phyloP scores from a whole-genome alignment of 495 filamentous ascomycete genomes.

The Lophiostoma macrostomum region DNA sequence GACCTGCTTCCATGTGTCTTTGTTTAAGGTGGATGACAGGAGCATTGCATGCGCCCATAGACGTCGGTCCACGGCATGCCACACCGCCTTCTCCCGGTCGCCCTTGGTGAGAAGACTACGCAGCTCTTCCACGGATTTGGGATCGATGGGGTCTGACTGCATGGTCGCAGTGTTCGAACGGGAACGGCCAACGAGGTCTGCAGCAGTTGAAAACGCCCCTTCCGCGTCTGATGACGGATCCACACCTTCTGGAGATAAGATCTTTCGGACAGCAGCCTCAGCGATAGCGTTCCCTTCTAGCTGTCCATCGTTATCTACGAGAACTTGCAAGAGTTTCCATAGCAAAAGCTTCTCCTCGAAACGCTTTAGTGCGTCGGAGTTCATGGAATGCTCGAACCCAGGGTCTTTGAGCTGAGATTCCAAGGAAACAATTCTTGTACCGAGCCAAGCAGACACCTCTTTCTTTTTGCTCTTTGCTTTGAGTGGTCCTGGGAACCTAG shows the following conservation, averaged over 20 bases:
- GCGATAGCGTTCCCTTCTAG: conserved; percentile 71
- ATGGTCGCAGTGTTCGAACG: conserved; percentile 39
- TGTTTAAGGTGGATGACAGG: conserved; percentile 71
- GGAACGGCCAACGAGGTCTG: conserved; percentile 29
- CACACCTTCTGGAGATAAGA: conserved; percentile 63
- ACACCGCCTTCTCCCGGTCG: conserved; percentile 86
- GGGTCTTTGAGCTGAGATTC: conserved; percentile 55
- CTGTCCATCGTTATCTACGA: conserved; percentile 83
- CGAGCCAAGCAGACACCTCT: conserved; percentile 81
- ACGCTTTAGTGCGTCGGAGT: conserved; percentile 41
- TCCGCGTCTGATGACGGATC: conserved; percentile 29
- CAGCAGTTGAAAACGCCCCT: conserved; percentile 31
- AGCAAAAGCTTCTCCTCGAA: conserved; percentile 78
- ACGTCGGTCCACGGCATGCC: conserved; percentile 88
- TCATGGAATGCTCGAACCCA: conserved; percentile 43
- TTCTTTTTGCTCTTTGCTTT: conserved; percentile 93
- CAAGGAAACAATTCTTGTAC: conserved; percentile 64
- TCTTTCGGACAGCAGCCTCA: conserved; percentile 66
- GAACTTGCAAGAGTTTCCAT: conserved; percentile 77
- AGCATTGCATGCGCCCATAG: conserved; percentile 97
- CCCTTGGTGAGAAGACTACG: conserved; percentile 70
- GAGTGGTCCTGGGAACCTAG: conserved; percentile 85
- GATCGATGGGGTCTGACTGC: conserved; percentile 61
- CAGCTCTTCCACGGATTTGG: conserved; percentile 63
- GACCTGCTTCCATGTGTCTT: conserved; percentile 80